A percentile compares a stretch with the other conserved stretches of the same genome.
Evolutionary conservation across 75 land plant genomes (phyloP).

Genomic region (Adiantum capillusveneris): DNA sequence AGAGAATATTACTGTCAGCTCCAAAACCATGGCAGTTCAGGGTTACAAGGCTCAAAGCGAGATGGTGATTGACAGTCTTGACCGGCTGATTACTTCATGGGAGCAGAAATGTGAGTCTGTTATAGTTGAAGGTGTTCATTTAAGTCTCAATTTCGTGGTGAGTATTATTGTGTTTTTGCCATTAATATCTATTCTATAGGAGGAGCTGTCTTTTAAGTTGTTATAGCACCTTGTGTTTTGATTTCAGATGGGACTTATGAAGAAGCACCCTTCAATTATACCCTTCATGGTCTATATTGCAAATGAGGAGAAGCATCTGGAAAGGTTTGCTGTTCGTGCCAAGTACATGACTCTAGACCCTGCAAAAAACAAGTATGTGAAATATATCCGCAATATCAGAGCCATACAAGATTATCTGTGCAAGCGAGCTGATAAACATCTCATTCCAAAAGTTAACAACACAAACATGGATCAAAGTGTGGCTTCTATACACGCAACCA

Average conservation of each 20-base stretch:
- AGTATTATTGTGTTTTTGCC: conserved; percentile 6
- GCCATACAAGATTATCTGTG: conserved; percentile 89
- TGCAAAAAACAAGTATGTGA: conserved; percentile 86
- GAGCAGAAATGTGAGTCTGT: conserved; percentile 85
- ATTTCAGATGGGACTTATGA: conserved; percentile 96
- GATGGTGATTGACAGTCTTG: conserved; percentile 97
- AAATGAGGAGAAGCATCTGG: conserved; percentile 87
- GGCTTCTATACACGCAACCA: conserved; percentile 93
- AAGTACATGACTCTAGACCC: conserved; percentile 98
- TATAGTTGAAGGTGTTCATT: conserved; percentile 89
- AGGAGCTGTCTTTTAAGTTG: too few relatives aligned
- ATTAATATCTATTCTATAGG: too few relatives aligned
- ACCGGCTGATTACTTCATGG: conserved; percentile 86
- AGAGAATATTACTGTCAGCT: conserved; percentile 16
- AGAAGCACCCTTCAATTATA: conserved; percentile 94
- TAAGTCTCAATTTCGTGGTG: conserved; percentile 94
- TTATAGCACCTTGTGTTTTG: too few relatives aligned
- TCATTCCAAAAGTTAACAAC: conserved; percentile 88
- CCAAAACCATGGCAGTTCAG: conserved; percentile 71
- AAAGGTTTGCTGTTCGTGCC: conserved; percentile 95
- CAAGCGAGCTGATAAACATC: conserved; percentile 81
- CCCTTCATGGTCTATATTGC: conserved; percentile 93
- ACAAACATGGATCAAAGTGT: conserved; percentile 98
- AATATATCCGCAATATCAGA: conserved; percentile 87
- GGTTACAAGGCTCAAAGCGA: conserved; percentile 94